Evolutionary conservation across 805 yeast species (phyloP).

Genomic region (Wickerhamomyces tratensis): DNA sequence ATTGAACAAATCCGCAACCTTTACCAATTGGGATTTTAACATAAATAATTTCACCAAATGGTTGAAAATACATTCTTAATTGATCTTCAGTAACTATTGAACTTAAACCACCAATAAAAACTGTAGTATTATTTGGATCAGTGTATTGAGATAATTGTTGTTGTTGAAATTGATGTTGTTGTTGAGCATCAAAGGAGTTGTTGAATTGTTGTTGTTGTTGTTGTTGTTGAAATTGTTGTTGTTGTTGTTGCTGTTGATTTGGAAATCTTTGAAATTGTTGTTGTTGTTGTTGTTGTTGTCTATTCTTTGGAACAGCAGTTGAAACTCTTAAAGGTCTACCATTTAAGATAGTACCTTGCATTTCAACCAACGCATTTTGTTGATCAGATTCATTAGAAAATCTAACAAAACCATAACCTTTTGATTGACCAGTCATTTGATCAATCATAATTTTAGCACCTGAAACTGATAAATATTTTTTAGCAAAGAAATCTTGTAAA

Average conservation of each 20-base stretch:
- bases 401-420: conserved; percentile 88
- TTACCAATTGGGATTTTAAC: conserved; percentile 66
- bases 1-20: conserved; percentile 86
- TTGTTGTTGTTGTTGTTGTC: conserved; percentile 14
- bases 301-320: conserved; percentile 48
- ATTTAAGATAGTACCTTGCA: conserved; percentile 70
- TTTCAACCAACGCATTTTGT: conserved; percentile 62
- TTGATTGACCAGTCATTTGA: conserved; percentile 54
- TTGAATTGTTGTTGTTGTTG: conserved; percentile 3
- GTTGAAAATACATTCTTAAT: conserved; percentile 45
- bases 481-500: conserved; percentile 55
- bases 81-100: conserved; percentile 51
- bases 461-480: conserved; percentile 61
- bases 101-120: conserved; percentile 59
- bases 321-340: conserved; percentile 74
- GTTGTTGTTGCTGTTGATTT: conserved; percentile 9
- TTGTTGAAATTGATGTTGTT: conserved; percentile 2
- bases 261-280: conserved; percentile 2
- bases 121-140: conserved; percentile 76
- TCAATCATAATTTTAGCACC: conserved; percentile 77
- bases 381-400: conserved; percentile 58
- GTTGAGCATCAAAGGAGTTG: neutral
- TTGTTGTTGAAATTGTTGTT: conserved; percentile 11
- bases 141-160: conserved; percentile 56
- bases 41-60: conserved; percentile 69